Evolutionary conservation across 2,329 filamentous ascomycete genomes (phyloP), one percentile per base, ranked within the genome.

Genomic region (Phialophora chinensis): DNA sequence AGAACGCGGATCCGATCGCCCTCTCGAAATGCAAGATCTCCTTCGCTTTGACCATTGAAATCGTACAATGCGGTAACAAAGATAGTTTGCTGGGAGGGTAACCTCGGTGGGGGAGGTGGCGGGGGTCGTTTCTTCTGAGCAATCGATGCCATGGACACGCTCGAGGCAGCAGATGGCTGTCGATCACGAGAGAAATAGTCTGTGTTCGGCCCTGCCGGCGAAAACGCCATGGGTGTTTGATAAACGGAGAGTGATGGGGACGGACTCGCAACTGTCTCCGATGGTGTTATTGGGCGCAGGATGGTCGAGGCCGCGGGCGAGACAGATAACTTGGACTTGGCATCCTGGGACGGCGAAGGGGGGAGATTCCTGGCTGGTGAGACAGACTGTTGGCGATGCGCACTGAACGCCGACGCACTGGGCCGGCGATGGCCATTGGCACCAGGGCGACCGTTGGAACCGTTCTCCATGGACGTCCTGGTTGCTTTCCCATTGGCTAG

Each of bases 1-100:
- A 93, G 75, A 3, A 96, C 88, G 54, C 84, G 86, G 72, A 96
- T 96, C 58, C 85, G 83, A 73, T 95, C 92, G 1, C 91, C 92
- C 76, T 93, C 90, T 33, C 83, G 82, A 75, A 96, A 96, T 2
- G 84, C 84, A 60, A 96, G 76, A 76, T 96, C 92, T 0, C 90
- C 91, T 1, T 80, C 77, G 6, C 85, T 86, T 74, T 93, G 88
- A 0, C 90, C 91, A 1, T 84, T 82, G 75, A 93, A 96, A 70
- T 90, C 85, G 77, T 92, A 95, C 73, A 91, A 81, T 7, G 92
- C 92, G 11, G 88, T 88, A 25, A 91, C 89, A 70, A 82, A 92
- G 20, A 68, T 62, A 14, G 79, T 78, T 70, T 83, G 81, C 64
- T 81, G 79, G 42, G 81, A 82, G 1, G 84, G 79, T 12, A 81